Conservation (phyloP, 176 grass and related monocot species). For the Oryza glumipatula region DNA sequence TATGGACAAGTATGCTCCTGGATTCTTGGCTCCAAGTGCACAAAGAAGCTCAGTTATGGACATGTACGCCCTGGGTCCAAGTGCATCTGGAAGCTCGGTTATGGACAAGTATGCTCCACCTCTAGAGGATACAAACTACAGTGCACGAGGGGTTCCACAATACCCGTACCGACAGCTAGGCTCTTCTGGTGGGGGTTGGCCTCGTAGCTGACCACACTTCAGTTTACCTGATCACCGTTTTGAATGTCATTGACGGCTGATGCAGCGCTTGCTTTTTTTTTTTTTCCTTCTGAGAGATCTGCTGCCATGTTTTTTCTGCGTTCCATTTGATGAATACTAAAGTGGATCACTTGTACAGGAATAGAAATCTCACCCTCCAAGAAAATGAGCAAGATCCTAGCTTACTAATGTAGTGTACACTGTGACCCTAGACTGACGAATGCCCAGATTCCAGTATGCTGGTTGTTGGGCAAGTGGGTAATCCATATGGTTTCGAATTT, state of each 20-base stretch:
- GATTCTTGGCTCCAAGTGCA: slow-evolving; percentile 35
- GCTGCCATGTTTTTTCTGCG: neutral
- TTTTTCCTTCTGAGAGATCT: neutral
- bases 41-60: slow-evolving; percentile 52
- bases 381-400: no score
- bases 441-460: no score
- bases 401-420: no score
- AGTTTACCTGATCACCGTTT: neutral
- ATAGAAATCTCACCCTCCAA: no score
- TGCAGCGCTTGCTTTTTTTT: neutral
- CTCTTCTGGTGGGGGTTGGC: slow-evolving; percentile 26
- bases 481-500: neutral
- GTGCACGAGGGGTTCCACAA: neutral
- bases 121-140: slow-evolving; percentile 55
- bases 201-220: slow-evolving; percentile 14
- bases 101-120: slow-evolving; percentile 61
- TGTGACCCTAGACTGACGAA: no score
- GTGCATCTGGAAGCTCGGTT: slow-evolving; percentile 39
- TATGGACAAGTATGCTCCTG: slow-evolving; percentile 57
- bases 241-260: no score
- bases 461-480: neutral
- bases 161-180: slow-evolving; percentile 13
- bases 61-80: slow-evolving; percentile 50
- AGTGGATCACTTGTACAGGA: neutral
- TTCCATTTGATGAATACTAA: neutral